Evolutionary conservation across 2,329 filamentous ascomycete genomes (phyloP).

Genomic region (Hyphodiscus sp.): DNA sequence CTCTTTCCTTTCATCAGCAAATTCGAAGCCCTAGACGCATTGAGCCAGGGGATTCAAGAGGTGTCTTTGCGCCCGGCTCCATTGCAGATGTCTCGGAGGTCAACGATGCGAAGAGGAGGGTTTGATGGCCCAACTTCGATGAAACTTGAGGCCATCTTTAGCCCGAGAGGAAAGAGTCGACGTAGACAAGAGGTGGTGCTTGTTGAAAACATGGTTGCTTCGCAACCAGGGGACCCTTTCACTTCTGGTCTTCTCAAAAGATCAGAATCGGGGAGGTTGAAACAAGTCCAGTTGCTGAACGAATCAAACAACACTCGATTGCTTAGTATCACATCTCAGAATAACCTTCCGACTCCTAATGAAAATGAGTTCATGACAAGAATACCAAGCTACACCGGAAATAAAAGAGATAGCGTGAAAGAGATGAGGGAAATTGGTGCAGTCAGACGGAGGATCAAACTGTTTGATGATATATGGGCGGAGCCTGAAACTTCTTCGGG

Average conservation of each 20-base stretch:
- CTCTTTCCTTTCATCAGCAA: neutral
- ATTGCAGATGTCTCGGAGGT: neutral
- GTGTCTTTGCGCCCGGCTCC: neutral
- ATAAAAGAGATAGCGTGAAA: neutral
- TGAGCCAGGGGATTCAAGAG: neutral
- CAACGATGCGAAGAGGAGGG: neutral
- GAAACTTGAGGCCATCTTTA: neutral
- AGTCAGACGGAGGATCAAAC: neutral
- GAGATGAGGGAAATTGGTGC: neutral
- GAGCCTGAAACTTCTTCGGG: neutral
- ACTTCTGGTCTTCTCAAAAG: neutral
- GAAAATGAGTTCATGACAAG: neutral
- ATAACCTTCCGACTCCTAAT: neutral
- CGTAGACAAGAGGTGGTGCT: neutral
- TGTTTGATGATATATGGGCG: neutral
- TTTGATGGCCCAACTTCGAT: neutral
- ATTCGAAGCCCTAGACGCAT: neutral
- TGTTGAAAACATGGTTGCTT: neutral
- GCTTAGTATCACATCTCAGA: neutral
- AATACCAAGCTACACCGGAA: neutral
- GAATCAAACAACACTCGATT: neutral
- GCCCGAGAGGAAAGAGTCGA: neutral
- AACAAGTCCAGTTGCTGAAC: neutral
- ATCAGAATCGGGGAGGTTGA: neutral
- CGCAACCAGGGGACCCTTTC: neutral